Base-by-base conservation (phyloP, 208 protist species). In the Leishmania lainsoni region DNA sequence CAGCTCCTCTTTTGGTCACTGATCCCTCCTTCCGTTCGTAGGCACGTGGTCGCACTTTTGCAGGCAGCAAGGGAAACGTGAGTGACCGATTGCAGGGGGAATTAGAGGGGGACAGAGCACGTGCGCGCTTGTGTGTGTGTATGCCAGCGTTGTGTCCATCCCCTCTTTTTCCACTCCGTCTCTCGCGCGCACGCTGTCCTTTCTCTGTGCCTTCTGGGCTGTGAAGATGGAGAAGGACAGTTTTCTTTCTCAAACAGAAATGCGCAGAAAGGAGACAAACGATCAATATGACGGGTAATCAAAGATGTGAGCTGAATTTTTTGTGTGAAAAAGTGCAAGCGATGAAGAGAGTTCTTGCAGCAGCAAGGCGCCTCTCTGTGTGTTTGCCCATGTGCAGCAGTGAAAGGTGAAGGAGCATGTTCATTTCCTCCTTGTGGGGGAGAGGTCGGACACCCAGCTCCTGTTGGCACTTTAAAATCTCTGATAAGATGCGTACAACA, bases 51-150 rank as follows among this genome's bases (percentile, higher is more conserved):
- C 26, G 8, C 58, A n/a, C 58, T 10, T 68, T 26, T 39, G 26
- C 16, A n/a, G 29, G 29, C 17, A 4, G 61, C 29, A 68, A 39
- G 29, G 39, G 61, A 16, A 63, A n/a, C 12, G 58, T 22, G 16
- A n/a, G 58, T 14, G 26, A 63, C 29, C 20, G 58, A 29, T 63
- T 32, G 58, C 58, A 12, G 29, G 8, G 22, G 12, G 17, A 16
- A 6, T 12, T 56, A 29, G 58, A 5, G 29, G 61, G 61, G 22
- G 12, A n/a, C 58, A 63, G 58, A 63, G 26, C 58, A 10, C 22
- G 66, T 56, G 42, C 42, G 42, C 42, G 39, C 32, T n/a, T 56
- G 45, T 75, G 70, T 35, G 70, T 75, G 68, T 73, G 39, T 73
- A n/a, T 9, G 61, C 39, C 65, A 22, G 32, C 5, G 8, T 17